Conservation (phyloP, 148 eudicot species). For the Persicaria maculosa region DNA sequence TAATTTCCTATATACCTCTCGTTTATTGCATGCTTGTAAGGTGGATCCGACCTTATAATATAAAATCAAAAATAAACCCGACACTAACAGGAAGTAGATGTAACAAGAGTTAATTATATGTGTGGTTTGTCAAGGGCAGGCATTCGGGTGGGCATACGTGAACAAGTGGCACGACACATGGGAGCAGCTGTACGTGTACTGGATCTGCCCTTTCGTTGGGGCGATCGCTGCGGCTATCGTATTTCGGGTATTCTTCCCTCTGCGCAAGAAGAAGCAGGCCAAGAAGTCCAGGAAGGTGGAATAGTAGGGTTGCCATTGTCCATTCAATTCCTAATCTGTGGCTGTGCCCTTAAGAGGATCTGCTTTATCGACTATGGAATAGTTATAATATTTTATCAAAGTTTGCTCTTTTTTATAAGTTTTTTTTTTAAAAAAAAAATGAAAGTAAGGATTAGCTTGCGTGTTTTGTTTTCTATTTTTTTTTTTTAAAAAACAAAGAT, state of each 20-base stretch:
- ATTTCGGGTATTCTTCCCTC: conserved; percentile 55
- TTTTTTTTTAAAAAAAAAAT: too few relatives aligned
- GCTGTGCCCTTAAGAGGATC: too few relatives aligned
- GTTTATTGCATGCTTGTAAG: neutral
- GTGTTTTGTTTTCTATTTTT: too few relatives aligned
- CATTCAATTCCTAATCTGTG: too few relatives aligned
- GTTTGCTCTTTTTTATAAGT: too few relatives aligned
- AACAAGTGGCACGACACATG: conserved; percentile 67
- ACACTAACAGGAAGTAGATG: too few relatives aligned
- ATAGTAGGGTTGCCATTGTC: conserved; percentile 3
- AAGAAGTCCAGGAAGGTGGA: conserved; percentile 43
- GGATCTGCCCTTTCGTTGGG: conserved; percentile 84
- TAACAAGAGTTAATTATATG: too few relatives aligned
- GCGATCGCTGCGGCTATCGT: conserved; percentile 71
- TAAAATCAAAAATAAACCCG: too few relatives aligned
- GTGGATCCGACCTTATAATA: neutral
- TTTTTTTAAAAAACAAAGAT: too few relatives aligned
- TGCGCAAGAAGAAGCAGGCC: conserved; percentile 34
- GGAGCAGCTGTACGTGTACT: conserved; percentile 87
- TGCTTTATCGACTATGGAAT: too few relatives aligned
- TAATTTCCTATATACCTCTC: neutral
- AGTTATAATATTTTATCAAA: too few relatives aligned
- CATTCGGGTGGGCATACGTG: conserved; percentile 91
- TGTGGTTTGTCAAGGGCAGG: conserved; percentile 35
- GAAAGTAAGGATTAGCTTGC: too few relatives aligned